These are phyloP conservation scores for Citrus medica DNA, from an alignment of 345 rosid species.

Conservation along the genomic window DNA sequence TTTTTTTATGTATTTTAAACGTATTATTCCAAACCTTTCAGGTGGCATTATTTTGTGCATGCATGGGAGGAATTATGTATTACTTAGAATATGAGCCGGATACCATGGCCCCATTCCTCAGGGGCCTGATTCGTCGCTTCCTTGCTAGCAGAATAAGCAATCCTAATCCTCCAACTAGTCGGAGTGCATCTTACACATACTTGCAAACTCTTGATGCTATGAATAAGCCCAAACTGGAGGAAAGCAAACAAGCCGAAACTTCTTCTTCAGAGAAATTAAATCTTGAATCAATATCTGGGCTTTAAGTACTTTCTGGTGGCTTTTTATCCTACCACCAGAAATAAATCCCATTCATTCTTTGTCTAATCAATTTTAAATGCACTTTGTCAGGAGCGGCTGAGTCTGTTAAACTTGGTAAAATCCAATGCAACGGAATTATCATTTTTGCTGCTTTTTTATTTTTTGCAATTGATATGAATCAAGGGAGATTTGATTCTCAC, in stretches of 20 bases:
- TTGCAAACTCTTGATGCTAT: conserved; percentile 67
- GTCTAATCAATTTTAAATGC: not conserved
- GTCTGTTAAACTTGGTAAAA: conserved; percentile 6
- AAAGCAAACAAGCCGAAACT: conserved; percentile 45
- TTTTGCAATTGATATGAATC: not conserved
- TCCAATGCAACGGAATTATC: not conserved
- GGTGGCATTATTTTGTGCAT: conserved; percentile 93
- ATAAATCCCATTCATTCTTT: conserved; percentile 21
- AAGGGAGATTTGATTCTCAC: conserved; percentile 7
- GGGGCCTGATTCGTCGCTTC: conserved; percentile 90
- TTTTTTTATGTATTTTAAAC: not conserved
- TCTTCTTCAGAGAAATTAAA: conserved; percentile 65
- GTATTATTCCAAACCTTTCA: conserved; percentile 26
- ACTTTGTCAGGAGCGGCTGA: not conserved
- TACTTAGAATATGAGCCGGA: conserved; percentile 91
- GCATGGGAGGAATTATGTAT: conserved; percentile 99
- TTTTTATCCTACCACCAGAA: conserved; percentile 1
- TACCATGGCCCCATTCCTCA: conserved; percentile 92
- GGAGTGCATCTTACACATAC: conserved; percentile 64
- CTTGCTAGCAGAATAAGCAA: conserved; percentile 93
- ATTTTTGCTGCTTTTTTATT: not conserved
- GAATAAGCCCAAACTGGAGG: conserved; percentile 49
- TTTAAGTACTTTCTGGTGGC: conserved; percentile 33
- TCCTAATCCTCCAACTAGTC: conserved; percentile 50
- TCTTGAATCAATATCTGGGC: conserved; percentile 93